phyloP scores from a whole-genome alignment of 2,329 filamentous ascomycete genomes.

The Sporothrix dimorphospora region DNA sequence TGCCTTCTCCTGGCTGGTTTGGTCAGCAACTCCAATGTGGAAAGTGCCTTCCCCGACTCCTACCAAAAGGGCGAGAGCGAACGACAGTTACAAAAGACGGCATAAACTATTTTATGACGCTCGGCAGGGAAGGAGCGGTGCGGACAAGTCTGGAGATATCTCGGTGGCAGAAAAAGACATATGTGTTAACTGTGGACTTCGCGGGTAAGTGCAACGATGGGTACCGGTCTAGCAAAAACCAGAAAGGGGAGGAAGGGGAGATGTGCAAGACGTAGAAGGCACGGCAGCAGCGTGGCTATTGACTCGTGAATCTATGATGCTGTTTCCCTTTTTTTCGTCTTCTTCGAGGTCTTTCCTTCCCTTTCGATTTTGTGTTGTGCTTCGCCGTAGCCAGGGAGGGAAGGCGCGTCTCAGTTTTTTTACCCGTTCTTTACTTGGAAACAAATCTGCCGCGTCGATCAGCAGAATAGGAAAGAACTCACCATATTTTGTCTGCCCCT shows the following conservation, averaged over 20 bases:
- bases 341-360: not conserved
- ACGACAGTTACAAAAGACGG: not conserved
- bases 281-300: not conserved
- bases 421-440: slow-evolving; percentile 18
- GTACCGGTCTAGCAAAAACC: not conserved
- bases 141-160: not conserved
- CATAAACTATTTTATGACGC: slow-evolving; percentile 19
- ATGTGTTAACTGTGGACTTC: not conserved
- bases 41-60: slow-evolving; percentile 11
- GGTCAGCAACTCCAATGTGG: not conserved
- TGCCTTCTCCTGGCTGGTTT: not conserved
- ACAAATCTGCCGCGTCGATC: slow-evolving; percentile 20
- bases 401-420: slow-evolving; percentile 17
- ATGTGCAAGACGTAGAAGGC: not conserved
- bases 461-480: not conserved
- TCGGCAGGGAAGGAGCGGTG: slow-evolving; percentile 11
- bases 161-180: not conserved
- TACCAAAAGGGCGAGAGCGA: not conserved
- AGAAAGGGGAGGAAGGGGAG: not conserved
- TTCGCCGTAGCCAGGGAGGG: slow-evolving; percentile 23
- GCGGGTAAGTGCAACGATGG: not conserved
- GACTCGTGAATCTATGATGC: not conserved
- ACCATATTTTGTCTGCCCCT: not conserved
- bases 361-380: not conserved
- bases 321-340: not conserved